A percentile compares a stretch with the other conserved stretches of the same genome.
These are phyloP conservation scores for Leishmania arabica DNA, from an alignment of 208 protist species.

Conservation along the genomic window DNA sequence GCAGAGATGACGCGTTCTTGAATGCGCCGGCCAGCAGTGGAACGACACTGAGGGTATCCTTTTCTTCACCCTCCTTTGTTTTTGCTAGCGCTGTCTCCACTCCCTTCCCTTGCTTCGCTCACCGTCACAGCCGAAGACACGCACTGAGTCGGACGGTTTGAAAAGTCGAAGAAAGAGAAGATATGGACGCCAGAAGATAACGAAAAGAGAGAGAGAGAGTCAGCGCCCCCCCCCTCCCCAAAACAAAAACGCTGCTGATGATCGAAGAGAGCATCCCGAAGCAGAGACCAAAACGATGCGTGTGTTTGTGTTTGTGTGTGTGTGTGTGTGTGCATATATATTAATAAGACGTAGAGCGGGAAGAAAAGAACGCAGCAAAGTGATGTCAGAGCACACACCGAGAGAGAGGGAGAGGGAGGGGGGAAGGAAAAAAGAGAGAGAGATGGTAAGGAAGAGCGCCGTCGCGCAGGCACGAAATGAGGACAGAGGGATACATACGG, in stretches of 20 bases:
- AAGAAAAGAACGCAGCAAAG: not conserved
- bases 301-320: fast-evolving
- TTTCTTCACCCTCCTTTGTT: not conserved
- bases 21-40: too few relatives aligned
- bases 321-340: too few relatives aligned
- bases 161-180: not conserved
- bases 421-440: not conserved
- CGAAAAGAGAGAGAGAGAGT: not conserved
- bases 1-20: too few relatives aligned
- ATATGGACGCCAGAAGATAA: not conserved
- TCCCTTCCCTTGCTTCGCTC: not conserved
- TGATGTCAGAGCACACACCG: not conserved
- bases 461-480: not conserved
- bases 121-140: not conserved
- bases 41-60: not conserved
- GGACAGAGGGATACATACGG: not conserved
- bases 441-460: not conserved
- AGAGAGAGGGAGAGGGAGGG: not conserved
- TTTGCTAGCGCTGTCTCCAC: not conserved
- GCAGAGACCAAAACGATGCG: not conserved
- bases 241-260: not conserved
- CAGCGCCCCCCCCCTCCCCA: too few relatives aligned
- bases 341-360: too few relatives aligned
- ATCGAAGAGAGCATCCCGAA: not conserved
- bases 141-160: not conserved